These are phyloP conservation scores for Rhynchospora pubera DNA, from an alignment of 176 grass and related monocot genomes.

Conservation along the genomic window DNA sequence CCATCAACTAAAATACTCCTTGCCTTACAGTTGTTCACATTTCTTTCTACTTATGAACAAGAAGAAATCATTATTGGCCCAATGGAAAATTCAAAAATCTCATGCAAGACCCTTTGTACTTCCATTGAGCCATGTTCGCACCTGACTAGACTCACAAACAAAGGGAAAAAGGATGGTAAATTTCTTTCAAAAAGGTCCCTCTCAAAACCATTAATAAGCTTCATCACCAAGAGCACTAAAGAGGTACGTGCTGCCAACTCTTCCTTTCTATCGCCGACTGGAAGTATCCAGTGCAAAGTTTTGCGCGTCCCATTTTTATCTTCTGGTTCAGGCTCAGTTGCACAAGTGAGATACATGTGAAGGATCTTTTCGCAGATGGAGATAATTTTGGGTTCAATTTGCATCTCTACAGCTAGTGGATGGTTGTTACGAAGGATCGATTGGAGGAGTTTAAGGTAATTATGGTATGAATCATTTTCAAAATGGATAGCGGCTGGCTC, in stretches of 20 bases:
- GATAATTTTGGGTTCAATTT: slow-evolving; percentile 57
- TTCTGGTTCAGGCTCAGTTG: slow-evolving; percentile 37
- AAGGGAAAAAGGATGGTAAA: slow-evolving; percentile 62
- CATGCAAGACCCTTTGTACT: slow-evolving; percentile 62
- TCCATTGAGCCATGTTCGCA: slow-evolving; percentile 81
- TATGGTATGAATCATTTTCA: slow-evolving; percentile 87
- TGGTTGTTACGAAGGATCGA: slow-evolving; percentile 52
- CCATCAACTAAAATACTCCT: background rate
- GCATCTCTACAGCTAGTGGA: slow-evolving; percentile 49
- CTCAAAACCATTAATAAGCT: slow-evolving; percentile 50
- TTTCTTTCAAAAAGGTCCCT: slow-evolving; percentile 66
- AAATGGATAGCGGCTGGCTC: slow-evolving; percentile 80
- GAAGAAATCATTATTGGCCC: slow-evolving; percentile 49
- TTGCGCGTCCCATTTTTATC: slow-evolving; percentile 17
- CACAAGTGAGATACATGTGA: slow-evolving; percentile 63
- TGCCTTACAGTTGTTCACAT: background rate
- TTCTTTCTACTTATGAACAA: slow-evolving; percentile 13
- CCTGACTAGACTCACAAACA: slow-evolving; percentile 68
- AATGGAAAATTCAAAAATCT: slow-evolving; percentile 76
- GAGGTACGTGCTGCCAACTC: slow-evolving; percentile 74
- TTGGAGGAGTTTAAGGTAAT: slow-evolving; percentile 80
- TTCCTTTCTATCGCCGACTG: slow-evolving; percentile 61
- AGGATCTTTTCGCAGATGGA: slow-evolving; percentile 67
- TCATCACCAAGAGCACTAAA: slow-evolving; percentile 64
- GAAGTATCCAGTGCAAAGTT: slow-evolving; percentile 41